Evolutionary conservation across 2,329 filamentous ascomycete species (phyloP).

Genomic region (Sclerotiophoma versabilis): DNA sequence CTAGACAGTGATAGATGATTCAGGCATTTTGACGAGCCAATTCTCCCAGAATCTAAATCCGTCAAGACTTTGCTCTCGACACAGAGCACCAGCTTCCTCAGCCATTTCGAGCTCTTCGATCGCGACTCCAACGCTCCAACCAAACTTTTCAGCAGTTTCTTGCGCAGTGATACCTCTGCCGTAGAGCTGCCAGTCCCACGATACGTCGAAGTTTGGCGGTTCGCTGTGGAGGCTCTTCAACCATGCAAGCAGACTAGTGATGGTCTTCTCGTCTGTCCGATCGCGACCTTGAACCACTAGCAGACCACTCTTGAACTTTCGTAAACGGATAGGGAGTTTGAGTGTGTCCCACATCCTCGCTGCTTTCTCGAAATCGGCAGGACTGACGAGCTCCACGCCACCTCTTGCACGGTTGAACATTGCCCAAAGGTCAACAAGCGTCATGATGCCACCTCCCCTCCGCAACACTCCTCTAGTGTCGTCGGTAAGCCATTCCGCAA

Average conservation of each 20-base stretch:
- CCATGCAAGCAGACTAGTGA: conserved; percentile 78
- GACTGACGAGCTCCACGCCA: conserved; percentile 92
- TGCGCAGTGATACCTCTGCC: conserved; percentile 88
- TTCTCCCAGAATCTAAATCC: conserved; percentile 96
- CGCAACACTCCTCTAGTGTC: conserved; percentile 46
- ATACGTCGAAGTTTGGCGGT: conserved; percentile 68
- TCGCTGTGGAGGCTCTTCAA: conserved; percentile 74
- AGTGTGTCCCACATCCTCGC: conserved; percentile 87
- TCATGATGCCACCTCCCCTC: conserved; percentile 50
- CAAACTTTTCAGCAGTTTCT: conserved; percentile 86
- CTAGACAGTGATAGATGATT: background rate
- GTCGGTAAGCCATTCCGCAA: conserved; percentile 50
- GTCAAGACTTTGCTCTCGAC: conserved; percentile 90
- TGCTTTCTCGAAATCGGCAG: conserved; percentile 89
- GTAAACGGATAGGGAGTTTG: conserved; percentile 82
- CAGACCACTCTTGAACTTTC: conserved; percentile 92
- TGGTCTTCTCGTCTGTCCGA: conserved; percentile 88
- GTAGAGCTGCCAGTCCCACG: conserved; percentile 79
- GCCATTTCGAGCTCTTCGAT: conserved; percentile 97
- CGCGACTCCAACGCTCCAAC: conserved; percentile 96
- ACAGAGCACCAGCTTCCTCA: conserved; percentile 85
- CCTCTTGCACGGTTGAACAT: conserved; percentile 93
- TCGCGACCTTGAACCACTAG: conserved; percentile 90
- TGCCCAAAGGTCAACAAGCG: conserved; percentile 51
- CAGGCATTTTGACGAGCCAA: conserved; percentile 43